These are phyloP conservation scores for Metschnikowia anglica DNA, from an alignment of 805 yeast species.

Conservation along the genomic window DNA sequence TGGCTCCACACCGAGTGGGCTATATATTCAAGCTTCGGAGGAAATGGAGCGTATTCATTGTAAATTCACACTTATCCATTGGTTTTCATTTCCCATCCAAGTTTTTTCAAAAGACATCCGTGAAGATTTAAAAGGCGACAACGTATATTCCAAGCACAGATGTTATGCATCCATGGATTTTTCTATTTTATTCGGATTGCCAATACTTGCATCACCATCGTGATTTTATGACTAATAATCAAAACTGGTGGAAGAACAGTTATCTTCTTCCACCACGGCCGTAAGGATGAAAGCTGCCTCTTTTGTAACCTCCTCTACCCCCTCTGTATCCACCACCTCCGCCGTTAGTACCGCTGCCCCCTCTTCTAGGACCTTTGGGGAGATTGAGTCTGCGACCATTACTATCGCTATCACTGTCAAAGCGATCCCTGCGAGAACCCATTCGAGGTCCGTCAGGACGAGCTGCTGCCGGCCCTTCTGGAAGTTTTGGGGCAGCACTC, in stretches of 20 bases:
- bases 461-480: constrained; percentile 25
- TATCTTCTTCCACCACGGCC: constrained; percentile 39
- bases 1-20: too few relatives aligned
- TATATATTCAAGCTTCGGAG: too few relatives aligned
- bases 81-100: too few relatives aligned
- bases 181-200: neutral
- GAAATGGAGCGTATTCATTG: too few relatives aligned
- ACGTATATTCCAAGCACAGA: too few relatives aligned
- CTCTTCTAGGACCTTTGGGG: constrained; percentile 54
- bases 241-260: neutral
- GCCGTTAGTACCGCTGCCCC: constrained; percentile 18
- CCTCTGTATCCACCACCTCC: constrained; percentile 36
- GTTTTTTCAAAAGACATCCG: too few relatives aligned
- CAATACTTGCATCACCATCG: neutral
- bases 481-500: constrained; percentile 12
- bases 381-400: constrained; percentile 28
- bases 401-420: constrained; percentile 16
- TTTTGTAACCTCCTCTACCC: constrained; percentile 29
- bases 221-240: neutral
- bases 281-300: constrained; percentile 44
- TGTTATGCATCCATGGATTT: too few relatives aligned
- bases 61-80: too few relatives aligned
- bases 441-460: constrained; percentile 15
- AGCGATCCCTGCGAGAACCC: constrained; percentile 9
- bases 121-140: too few relatives aligned